phyloP scores from a whole-genome alignment of 331 rosid genomes.

The Pyracantha coccinea region DNA sequence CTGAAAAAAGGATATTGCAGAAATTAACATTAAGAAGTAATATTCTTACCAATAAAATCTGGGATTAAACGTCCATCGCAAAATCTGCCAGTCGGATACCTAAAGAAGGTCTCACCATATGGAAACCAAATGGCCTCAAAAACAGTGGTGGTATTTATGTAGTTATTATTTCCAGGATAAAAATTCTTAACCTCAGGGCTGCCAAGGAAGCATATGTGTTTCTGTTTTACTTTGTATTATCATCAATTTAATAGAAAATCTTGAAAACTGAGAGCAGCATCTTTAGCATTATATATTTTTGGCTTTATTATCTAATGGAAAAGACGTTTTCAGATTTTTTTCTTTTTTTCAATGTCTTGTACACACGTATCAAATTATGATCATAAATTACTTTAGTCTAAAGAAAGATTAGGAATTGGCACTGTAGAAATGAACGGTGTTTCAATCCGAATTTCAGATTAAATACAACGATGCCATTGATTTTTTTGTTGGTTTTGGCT shows the following conservation, averaged over 20 bases:
- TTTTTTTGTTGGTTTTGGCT: no score
- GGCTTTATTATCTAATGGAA: background rate
- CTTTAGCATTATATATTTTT: background rate
- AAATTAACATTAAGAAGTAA: no score
- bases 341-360: no score
- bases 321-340: background rate
- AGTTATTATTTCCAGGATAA: conserved; percentile 28
- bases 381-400: no score
- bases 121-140: background rate
- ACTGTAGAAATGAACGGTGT: no score
- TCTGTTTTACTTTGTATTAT: background rate
- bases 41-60: background rate
- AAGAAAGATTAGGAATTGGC: no score
- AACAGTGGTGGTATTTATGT: conserved; percentile 24
- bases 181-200: background rate
- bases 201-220: background rate
- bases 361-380: no score
- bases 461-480: no score
- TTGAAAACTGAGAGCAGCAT: background rate
- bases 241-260: background rate
- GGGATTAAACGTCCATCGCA: background rate
- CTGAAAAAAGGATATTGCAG: no score
- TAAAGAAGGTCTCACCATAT: conserved; percentile 23
- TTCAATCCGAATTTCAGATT: no score
- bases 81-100: background rate